Percentiles rank a stretch among this genome's conserved stretches.
phyloP scores from a whole-genome alignment of 78 protist species.

The Pelomyxa schiedti region DNA sequence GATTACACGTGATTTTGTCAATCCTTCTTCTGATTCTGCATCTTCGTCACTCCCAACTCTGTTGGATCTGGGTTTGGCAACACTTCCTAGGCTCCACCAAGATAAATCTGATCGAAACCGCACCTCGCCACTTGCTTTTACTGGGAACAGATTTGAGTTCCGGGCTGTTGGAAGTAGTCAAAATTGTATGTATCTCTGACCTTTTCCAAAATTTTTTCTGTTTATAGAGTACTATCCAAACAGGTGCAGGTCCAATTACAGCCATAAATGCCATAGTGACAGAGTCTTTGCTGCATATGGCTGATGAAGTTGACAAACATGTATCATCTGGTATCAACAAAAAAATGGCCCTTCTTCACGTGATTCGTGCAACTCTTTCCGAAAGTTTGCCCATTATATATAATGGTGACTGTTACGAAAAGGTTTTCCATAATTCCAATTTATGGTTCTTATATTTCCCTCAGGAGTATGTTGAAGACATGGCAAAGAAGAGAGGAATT shows the following conservation, averaged over 20 bases:
- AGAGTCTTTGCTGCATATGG: conserved; percentile 34
- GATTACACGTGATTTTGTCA: no score
- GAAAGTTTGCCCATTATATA: conserved; percentile 55
- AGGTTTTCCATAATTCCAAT: no score
- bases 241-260: conserved; percentile 39
- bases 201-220: no score
- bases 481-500: conserved; percentile 60
- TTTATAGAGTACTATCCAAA: no score
- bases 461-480: conserved; percentile 54
- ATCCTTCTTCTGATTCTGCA: no score
- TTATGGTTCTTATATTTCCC: no score
- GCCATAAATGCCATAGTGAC: conserved; percentile 49
- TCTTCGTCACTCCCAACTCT: no score
- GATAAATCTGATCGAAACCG: conserved; percentile 86
- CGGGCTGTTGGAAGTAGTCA: conserved; percentile 83
- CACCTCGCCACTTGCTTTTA: conserved; percentile 89
- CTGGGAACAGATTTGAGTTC: conserved; percentile 69
- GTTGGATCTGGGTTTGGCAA: conserved; percentile 55
- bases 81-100: conserved; percentile 38
- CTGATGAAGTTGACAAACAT: conserved; percentile 12
- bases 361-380: conserved; percentile 46
- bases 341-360: conserved; percentile 15
- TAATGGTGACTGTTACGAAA: conserved; percentile 80
- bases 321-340: not conserved
- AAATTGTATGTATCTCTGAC: conserved; percentile 19